phyloP scores from a whole-genome alignment of 495 filamentous ascomycete genomes.

The Annulohypoxylon stygium region DNA sequence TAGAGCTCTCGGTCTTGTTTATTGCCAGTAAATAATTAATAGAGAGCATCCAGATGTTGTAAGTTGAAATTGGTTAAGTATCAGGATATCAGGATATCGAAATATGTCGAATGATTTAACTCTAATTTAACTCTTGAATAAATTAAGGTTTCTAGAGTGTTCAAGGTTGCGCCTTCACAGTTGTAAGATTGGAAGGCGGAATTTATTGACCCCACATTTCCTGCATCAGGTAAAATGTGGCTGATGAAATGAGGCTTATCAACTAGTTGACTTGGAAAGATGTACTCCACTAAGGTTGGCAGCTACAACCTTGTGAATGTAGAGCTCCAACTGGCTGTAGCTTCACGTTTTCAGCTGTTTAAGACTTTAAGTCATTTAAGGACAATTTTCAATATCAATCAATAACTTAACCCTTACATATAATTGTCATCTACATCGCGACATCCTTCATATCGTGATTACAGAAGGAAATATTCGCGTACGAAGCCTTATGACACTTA shows the following conservation, averaged over 20 bases:
- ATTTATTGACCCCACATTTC: too few relatives aligned
- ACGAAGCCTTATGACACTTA: not conserved
- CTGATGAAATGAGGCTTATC: constrained; percentile 10
- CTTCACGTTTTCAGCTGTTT: constrained; percentile 34
- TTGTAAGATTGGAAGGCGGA: too few relatives aligned
- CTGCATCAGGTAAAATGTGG: not conserved
- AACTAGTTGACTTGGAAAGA: too few relatives aligned
- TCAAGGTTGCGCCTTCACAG: too few relatives aligned
- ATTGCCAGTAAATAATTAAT: too few relatives aligned
- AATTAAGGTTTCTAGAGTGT: not conserved
- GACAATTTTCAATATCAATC: constrained; percentile 8
- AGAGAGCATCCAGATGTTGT: too few relatives aligned
- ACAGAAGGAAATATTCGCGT: not conserved
- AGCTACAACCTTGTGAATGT: constrained; percentile 6
- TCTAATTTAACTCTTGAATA: not conserved
- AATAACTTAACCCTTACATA: not conserved
- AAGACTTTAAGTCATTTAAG: not conserved
- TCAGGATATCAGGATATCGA: not conserved
- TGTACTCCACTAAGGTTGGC: not conserved
- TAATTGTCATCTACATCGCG: not conserved
- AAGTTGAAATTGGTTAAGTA: too few relatives aligned
- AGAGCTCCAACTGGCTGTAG: constrained; percentile 9
- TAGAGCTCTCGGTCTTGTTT: too few relatives aligned
- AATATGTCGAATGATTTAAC: not conserved
- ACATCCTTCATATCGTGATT: not conserved